phyloP scores from a whole-genome alignment of 192 early-diverging fungal species.

The Coemansia sp. region DNA sequence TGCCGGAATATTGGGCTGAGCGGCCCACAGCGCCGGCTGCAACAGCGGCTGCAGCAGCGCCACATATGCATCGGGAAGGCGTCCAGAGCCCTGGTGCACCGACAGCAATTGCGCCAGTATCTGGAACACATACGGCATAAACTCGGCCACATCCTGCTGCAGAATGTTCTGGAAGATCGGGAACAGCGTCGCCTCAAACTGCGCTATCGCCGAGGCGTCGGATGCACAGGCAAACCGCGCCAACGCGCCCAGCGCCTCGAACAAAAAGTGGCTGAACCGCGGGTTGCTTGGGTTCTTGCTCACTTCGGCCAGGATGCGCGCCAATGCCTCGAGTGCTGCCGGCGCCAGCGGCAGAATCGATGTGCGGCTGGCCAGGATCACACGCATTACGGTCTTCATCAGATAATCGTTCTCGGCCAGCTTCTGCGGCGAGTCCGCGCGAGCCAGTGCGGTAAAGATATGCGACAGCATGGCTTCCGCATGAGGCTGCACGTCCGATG shows the following conservation, averaged over 20 bases:
- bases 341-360: slow-evolving; percentile 72
- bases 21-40: slow-evolving; percentile 84
- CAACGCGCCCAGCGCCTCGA: slow-evolving; percentile 88
- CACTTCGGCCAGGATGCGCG: slow-evolving; percentile 75
- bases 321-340: slow-evolving; percentile 73
- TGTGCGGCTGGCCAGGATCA: slow-evolving; percentile 74
- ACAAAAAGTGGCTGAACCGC: slow-evolving; percentile 95
- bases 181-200: slow-evolving; percentile 88
- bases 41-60: slow-evolving; percentile 75
- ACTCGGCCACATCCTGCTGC: slow-evolving; percentile 82
- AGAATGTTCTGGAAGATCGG: slow-evolving; percentile 88
- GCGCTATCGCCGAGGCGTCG: slow-evolving; percentile 63
- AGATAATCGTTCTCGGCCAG: slow-evolving; percentile 96
- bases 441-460: slow-evolving; percentile 77
- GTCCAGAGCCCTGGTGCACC: slow-evolving; percentile 59
- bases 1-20: slow-evolving; percentile 90
- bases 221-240: slow-evolving; percentile 80
- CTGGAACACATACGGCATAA: slow-evolving; percentile 97
- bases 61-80: slow-evolving; percentile 74
- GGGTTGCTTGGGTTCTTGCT: slow-evolving; percentile 97
- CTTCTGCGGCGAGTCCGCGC: slow-evolving; percentile 80
- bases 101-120: slow-evolving; percentile 85
- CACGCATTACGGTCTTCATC: slow-evolving; percentile 90
- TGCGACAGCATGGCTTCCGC: slow-evolving; percentile 67
- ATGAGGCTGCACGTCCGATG: slow-evolving; percentile 69